phyloP scores from a whole-genome alignment of 2,329 filamentous ascomycete species.

The Aspergillus pseudotamarii region DNA sequence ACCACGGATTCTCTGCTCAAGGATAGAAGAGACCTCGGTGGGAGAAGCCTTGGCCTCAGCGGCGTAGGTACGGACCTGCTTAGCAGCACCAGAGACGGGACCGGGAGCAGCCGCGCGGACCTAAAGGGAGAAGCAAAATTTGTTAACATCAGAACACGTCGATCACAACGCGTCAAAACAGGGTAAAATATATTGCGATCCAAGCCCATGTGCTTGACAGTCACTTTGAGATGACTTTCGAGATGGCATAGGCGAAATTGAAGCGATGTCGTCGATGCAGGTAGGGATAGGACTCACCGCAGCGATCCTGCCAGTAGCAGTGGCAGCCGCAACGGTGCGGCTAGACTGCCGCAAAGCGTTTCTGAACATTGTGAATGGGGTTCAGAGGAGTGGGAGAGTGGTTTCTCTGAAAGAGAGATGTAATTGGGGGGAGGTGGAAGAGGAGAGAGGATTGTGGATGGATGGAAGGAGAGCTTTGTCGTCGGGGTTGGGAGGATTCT shows the following conservation, averaged over 20 bases:
- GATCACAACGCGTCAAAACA: conserved; percentile 25
- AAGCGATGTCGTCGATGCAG: conserved; percentile 38
- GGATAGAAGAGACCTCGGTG: conserved; percentile 98
- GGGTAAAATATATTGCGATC: conserved; percentile 26
- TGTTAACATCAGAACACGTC: conserved; percentile 55
- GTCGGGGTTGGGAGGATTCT: conserved; percentile 44
- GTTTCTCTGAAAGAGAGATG: conserved; percentile 45
- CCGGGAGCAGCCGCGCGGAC: conserved; percentile 83
- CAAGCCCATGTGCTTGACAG: conserved; percentile 26
- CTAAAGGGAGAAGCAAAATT: conserved; percentile 56
- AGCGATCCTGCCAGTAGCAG: conserved; percentile 87
- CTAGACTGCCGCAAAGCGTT: conserved; percentile 96
- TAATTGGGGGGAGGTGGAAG: conserved; percentile 44
- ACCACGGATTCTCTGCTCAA: conserved; percentile 98
- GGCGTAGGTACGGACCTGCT: conserved; percentile 84
- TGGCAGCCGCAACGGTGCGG: conserved; percentile 91
- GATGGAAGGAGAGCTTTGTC: conserved; percentile 46
- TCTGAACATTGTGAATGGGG: conserved; percentile 80
- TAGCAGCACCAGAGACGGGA: conserved; percentile 69
- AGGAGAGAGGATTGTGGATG: conserved; percentile 48
- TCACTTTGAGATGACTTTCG: conserved; percentile 36
- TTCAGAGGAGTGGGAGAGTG: conserved; percentile 48
- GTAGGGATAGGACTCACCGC: conserved; percentile 75
- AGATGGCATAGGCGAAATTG: conserved; percentile 35
- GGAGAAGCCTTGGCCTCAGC: conserved; percentile 91